Percentiles rank a stretch among this genome's conserved stretches.
Conservation (phyloP, 305 asterid genomes). For the Coffea humblotiana region DNA sequence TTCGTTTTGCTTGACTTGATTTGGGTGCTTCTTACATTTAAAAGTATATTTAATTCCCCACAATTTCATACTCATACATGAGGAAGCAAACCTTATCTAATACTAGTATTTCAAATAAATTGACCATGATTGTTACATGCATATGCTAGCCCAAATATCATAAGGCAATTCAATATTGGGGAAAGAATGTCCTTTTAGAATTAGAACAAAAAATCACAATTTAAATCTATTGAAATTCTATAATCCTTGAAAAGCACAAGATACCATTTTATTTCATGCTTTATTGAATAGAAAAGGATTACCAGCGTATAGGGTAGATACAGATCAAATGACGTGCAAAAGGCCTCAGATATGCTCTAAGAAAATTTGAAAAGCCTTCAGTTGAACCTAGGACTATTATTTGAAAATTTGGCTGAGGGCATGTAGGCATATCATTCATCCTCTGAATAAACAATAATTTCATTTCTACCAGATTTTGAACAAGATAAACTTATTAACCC, state of each 20-base stretch:
- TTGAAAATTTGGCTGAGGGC: background rate
- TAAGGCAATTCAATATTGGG: background rate
- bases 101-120: background rate
- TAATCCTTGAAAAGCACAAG: background rate
- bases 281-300: too few species aligned
- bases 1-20: background rate
- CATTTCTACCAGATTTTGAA: background rate
- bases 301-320: background rate
- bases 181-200: background rate
- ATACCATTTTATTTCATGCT: background rate
- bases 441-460: background rate
- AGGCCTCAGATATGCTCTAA: background rate
- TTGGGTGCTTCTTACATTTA: background rate
- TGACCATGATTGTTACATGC: background rate
- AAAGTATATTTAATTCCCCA: background rate
- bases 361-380: background rate
- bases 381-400: background rate
- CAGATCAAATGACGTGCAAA: background rate
- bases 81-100: background rate
- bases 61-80: background rate
- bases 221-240: background rate
- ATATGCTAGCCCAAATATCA: background rate
- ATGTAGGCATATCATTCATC: background rate
- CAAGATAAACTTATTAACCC: background rate
- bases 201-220: background rate